Percentiles rank a stretch among this genome's conserved stretches.
Evolutionary conservation across 805 yeast species (phyloP).

Genomic region (Kazachstania bromeliacearum): DNA sequence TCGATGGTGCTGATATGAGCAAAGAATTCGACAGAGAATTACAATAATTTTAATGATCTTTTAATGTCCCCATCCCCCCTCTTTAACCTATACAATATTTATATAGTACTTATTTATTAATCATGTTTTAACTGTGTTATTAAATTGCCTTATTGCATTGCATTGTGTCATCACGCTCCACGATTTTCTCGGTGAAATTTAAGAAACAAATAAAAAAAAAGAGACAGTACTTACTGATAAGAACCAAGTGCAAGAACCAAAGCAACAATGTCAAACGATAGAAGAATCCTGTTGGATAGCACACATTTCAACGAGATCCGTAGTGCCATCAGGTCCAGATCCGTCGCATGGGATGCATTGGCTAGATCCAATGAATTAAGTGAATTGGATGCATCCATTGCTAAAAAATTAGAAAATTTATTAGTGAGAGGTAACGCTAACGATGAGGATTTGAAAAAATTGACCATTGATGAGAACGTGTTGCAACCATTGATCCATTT

Average conservation of each 20-base stretch:
- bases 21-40: constrained; percentile 79
- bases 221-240: no score
- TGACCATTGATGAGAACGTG: constrained; percentile 10
- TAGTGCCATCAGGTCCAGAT: constrained; percentile 61
- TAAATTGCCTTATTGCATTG: no score
- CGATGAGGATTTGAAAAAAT: constrained; percentile 20
- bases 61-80: background rate
- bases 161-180: no score
- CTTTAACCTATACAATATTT: no score
- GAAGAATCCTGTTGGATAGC: constrained; percentile 44
- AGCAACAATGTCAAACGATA: background rate
- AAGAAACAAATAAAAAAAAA: no score
- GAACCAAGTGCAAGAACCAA: no score
- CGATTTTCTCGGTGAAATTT: no score
- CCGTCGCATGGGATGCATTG: constrained; percentile 89
- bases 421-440: constrained; percentile 28
- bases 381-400: constrained; percentile 53
- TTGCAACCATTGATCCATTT: constrained; percentile 21
- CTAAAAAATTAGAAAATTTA: constrained; percentile 23
- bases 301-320: constrained; percentile 55
- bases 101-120: no score
- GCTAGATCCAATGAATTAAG: constrained; percentile 62
- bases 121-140: no score
- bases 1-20: constrained; percentile 90
- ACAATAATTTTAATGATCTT: background rate